Evolutionary conservation across 2,329 filamentous ascomycete species (phyloP).

Genomic region (Aureobasidium subglaciale): DNA sequence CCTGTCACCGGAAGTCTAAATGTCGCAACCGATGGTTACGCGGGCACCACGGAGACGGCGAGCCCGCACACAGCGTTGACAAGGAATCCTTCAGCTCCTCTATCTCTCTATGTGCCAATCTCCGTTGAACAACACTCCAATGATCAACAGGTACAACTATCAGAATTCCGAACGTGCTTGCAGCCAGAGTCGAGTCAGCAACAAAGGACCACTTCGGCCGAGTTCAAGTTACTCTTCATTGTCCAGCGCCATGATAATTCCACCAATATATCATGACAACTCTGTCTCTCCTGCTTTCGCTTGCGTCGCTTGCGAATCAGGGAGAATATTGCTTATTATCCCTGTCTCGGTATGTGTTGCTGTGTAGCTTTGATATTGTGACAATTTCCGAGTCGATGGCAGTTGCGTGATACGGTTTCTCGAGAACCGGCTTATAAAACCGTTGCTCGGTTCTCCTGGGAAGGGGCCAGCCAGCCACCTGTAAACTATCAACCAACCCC

Average conservation of each 20-base stretch:
- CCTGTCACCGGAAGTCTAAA: conserved; percentile 1
- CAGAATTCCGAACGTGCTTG: not conserved
- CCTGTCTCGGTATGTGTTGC: conserved; percentile 2
- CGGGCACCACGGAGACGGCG: not conserved
- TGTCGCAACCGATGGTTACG: not conserved
- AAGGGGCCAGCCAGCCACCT: conserved; percentile 4
- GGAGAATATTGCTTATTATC: not conserved
- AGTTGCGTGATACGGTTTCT: conserved; percentile 7
- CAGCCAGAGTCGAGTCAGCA: not conserved
- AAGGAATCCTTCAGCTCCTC: not conserved
- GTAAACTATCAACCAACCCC: conserved; percentile 1
- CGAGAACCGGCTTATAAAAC: conserved; percentile 7
- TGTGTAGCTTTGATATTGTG: not conserved
- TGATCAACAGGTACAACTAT: not conserved
- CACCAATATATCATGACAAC: not conserved
- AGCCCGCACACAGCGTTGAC: conserved; percentile 1
- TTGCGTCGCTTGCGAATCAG: not conserved
- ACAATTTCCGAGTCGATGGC: conserved; percentile 13
- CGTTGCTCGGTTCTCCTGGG: conserved; percentile 1
- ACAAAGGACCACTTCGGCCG: not conserved
- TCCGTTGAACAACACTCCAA: not conserved
- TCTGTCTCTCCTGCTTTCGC: not conserved
- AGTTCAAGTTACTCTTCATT: not conserved
- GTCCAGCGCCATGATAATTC: not conserved
- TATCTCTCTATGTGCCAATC: conserved; percentile 11